Conservation (phyloP, 1,139 yeast genomes). For the Lodderomyces parapsilosis region DNA sequence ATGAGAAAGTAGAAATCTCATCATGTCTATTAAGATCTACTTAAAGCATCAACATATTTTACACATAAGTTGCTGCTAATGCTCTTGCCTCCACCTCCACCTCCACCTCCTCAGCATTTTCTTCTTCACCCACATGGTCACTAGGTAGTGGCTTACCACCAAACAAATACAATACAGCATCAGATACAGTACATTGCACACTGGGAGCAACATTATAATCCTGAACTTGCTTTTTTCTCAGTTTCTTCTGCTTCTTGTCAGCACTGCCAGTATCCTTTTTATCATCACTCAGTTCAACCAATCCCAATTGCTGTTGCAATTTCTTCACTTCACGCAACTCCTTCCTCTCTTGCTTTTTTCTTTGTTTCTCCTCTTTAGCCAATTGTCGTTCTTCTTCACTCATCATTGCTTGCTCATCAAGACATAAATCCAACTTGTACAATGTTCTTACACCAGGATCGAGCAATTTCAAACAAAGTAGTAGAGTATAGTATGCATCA, state of each 20-base stretch:
- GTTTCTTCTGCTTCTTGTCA: neutral
- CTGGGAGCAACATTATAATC: neutral
- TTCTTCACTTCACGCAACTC: neutral
- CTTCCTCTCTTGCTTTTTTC: constrained; percentile 2
- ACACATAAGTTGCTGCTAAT: no score
- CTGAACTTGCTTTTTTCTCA: neutral
- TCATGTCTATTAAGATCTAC: no score
- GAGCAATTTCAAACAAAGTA: constrained; percentile 49
- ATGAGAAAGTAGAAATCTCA: neutral
- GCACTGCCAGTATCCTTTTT: neutral
- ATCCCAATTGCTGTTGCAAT: neutral
- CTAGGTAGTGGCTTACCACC: neutral
- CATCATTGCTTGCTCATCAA: constrained; percentile 2
- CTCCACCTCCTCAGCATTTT: neutral
- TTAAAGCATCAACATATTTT: neutral
- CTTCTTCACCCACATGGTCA: no score
- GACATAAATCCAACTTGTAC: constrained; percentile 22
- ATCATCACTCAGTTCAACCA: neutral
- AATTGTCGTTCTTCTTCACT: constrained; percentile 11
- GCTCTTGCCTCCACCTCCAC: neutral
- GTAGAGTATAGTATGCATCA: constrained; percentile 70
- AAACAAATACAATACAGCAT: constrained; percentile 1
- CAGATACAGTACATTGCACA: neutral
- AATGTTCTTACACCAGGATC: constrained; percentile 51
- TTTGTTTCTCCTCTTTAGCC: constrained; percentile 7